Evolutionary conservation across 345 rosid genomes (phyloP), one percentile per base, ranked within the genome.

Genomic region (Murraya paniculata): DNA sequence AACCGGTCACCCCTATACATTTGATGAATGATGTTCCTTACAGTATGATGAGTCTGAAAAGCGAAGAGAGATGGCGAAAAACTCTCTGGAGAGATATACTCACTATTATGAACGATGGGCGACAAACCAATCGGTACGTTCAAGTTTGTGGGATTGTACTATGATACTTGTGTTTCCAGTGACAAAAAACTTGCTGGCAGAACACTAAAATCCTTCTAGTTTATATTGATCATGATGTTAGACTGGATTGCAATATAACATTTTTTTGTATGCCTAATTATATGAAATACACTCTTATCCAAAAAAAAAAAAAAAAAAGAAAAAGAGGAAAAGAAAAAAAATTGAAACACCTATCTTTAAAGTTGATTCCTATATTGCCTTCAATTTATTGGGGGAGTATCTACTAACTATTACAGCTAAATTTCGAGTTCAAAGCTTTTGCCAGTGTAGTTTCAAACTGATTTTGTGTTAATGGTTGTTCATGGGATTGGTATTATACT

Each of bases 31-130:
- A 31, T 64, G 60, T 35, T 68, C 27, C 61, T 79, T 78, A 28
- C 88, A 91, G 98, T 91, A 83, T 82, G 95, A 93, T 58, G 95
- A 91, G 78, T 71, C 92, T 58, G 96, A 91, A 79, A 93, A 88
- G 81, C 88, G 98, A 71, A 88, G 97, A 84, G 97, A 91, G 89
- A 90, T 93, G 96, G 98, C 98, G 16, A 90, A 93, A 64, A 93
- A 91, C 86, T 93, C 98, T 60, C 80, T 91, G 41, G 96, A 93
- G 89, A 88, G 91, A 86, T 93, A 93, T 78, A 93, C 96, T 59
- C 98, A 93, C 77, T 93, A 91, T 85, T 93, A 93, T 81, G 98
- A 93, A 84, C 82, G 98, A 81, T 93, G 94, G 96, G 96, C 94
- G 18, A 93, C 94, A 68, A 93, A 93, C 82, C 98, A 91, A 83